Conservation (phyloP, 148 eudicot genomes). For the Rhododendron vialii region DNA sequence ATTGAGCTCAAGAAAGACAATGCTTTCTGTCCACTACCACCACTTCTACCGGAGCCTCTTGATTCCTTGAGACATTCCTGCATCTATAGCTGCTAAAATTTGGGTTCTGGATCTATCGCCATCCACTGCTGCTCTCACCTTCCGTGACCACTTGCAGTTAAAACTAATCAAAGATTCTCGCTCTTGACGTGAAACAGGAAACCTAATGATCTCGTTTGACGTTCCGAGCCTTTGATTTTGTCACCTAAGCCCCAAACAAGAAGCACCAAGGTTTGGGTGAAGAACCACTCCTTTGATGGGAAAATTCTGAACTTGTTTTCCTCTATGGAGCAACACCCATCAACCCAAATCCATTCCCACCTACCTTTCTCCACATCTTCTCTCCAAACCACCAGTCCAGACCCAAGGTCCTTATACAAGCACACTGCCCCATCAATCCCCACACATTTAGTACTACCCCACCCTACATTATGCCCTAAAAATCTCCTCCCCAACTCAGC, state of each 20-base stretch:
- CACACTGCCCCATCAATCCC: slow-evolving; percentile 41
- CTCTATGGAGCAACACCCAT: slow-evolving; percentile 31
- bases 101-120: slow-evolving; percentile 2
- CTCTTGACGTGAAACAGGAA: not conserved
- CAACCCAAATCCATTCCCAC: slow-evolving; percentile 45
- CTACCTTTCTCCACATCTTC: slow-evolving; percentile 8
- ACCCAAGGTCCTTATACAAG: slow-evolving; percentile 32
- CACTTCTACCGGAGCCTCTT: slow-evolving; percentile 5
- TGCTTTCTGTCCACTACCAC: not conserved
- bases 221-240: not conserved
- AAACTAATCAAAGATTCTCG: not conserved
- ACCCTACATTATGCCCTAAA: slow-evolving; percentile 18
- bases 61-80: not conserved
- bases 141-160: slow-evolving; percentile 8
- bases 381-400: slow-evolving; percentile 43
- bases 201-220: not conserved
- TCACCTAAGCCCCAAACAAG: not conserved
- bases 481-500: slow-evolving; percentile 27
- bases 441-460: slow-evolving; percentile 43
- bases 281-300: slow-evolving; percentile 36
- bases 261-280: slow-evolving; percentile 39
- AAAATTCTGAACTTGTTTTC: slow-evolving; percentile 17
- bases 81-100: slow-evolving; percentile 10
- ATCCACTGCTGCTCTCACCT: slow-evolving; percentile 8
- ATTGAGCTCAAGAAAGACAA: not conserved